Evolutionary conservation across 1,284 basidiomycete genomes (phyloP), one percentile per base, ranked within the genome.

Genomic region (Ceratobasidium sp.): DNA sequence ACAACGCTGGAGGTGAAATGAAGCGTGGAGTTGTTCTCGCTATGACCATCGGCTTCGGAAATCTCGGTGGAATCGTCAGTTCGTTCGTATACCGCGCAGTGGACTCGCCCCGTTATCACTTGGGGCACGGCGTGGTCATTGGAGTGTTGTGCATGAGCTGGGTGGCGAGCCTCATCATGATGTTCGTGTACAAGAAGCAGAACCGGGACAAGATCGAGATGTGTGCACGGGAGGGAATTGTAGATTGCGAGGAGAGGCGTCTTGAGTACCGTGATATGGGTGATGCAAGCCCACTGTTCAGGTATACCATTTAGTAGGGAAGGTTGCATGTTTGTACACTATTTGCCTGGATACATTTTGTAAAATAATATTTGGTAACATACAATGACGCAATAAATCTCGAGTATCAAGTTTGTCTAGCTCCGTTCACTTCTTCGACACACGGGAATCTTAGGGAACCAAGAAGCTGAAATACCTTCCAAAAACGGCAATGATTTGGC

Each of bases 1-100:
- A 89, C 71, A 90, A 90, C 79, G 86, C 86, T 2, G 90, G 90
- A 73, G 91, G 91, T 15, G 88, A 89, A 80, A 80, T 87, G 81
- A 88, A 90, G 81, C 84, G 86, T 77, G 88, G 87, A 64, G 87
- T 91, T 54, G 87, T 85, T 2, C 81, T 90, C 76, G 90, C 89
- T 15, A 88, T 89, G 84, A 86, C 90, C 28, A 88, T 88, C 80
- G 89, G 88, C 3, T 77, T 89, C 68, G 89, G 87, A 64, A 90
- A 90, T 80, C 82, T 89, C 20, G 90, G 90, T 69, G 86, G 87
- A 44, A 82, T 87, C 59, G 86, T 86, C 80, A 86, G 85, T 1
- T 87, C 86, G 4, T 87, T 87, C 80, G 83, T 89, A 69, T 89
- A 88, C 78, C 78, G 71, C n/a, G 59, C 79, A 5, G 73, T 81